phyloP scores from a whole-genome alignment of 2,329 filamentous ascomycete species.

The Penicillium sp. region DNA sequence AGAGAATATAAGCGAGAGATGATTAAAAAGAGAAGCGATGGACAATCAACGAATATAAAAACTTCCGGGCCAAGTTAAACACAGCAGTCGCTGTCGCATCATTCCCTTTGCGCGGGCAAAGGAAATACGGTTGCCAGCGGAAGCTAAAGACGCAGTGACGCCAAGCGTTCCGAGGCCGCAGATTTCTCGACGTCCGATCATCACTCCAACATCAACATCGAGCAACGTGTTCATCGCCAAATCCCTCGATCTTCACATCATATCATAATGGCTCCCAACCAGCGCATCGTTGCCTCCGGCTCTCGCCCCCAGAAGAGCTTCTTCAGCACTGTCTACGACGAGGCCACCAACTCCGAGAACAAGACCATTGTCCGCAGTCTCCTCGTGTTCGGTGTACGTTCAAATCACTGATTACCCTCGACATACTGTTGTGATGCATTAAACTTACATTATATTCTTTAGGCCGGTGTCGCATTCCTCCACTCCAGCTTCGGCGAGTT shows the following conservation, averaged over 20 bases:
- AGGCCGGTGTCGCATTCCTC: conserved; percentile 67
- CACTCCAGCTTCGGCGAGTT: conserved; percentile 67
- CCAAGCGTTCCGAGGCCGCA: conserved; percentile 30
- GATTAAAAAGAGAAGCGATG: not conserved
- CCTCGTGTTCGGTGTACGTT: conserved; percentile 65
- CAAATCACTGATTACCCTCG: not conserved
- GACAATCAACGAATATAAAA: not conserved
- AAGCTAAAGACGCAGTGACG: conserved; percentile 36
- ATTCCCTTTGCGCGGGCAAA: conserved; percentile 17
- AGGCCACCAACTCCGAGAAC: conserved; percentile 66
- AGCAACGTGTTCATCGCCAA: conserved; percentile 5
- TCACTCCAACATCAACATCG: conserved; percentile 8
- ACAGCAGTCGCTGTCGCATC: conserved; percentile 5
- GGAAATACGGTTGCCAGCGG: conserved; percentile 17
- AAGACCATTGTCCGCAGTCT: conserved; percentile 67
- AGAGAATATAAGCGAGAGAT: not conserved
- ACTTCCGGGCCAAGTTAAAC: not conserved
- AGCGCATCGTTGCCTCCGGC: conserved; percentile 54
- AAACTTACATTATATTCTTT: conserved; percentile 16
- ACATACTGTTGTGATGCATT: not conserved
- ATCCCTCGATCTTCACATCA: conserved; percentile 2
- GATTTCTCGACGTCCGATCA: conserved; percentile 32
- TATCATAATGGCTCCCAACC: conserved; percentile 63
- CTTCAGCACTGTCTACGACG: conserved; percentile 59
- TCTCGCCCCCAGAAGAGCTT: conserved; percentile 50